Base-by-base conservation (phyloP, 1,139 yeast species). In the Yamadazyma siamensis region DNA sequence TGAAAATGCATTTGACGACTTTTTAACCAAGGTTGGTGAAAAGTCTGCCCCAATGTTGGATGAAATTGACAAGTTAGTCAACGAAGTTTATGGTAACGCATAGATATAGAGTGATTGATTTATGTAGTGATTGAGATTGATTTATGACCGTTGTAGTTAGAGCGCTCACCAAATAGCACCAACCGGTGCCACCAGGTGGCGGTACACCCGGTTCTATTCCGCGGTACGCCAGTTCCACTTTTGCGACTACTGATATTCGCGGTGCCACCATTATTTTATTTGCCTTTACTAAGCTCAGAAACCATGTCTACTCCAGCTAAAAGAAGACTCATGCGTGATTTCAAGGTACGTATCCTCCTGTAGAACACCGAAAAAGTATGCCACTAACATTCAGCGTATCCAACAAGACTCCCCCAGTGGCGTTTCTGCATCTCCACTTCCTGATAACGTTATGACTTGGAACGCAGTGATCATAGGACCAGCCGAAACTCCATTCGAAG, bases 391-490 rank as follows among this genome's bases (percentile, higher is more conserved):
- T 20, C 13, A 80, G 81, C 82, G 98, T 46, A 89, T 91, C 83
- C 96, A 91, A 61, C 94, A 84, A 63, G 98, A 91, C 59, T 94
- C 98, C 6, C 96, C 98, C 13, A 89, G 94, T 25, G 98, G 98
- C 13, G 96, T 91, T 6, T 86, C 96, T 8, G 98, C 98, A 1
- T 86, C 96, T 7, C 98, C 98, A 7, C 74, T 89, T 29, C 91
- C 97, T 9, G 98, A 91, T 54, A 91, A 91, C 50, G 97, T 91
- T 34, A 88, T 91, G 96, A 76, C 85, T 30, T 91, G 98, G 79
- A 91, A 94, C 56, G 99, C 97, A 0, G 95, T 91, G 39, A 91
- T 91, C 38, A 89, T 91, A 38, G 99, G 99, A 0, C 99, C 99
- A 1, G 80, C 91, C 20, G 97, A 89, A 41, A 91, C 99, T 1